Evolutionary conservation across 2,329 filamentous ascomycete genomes (phyloP).

Genomic region (Fusarium caatingaense): DNA sequence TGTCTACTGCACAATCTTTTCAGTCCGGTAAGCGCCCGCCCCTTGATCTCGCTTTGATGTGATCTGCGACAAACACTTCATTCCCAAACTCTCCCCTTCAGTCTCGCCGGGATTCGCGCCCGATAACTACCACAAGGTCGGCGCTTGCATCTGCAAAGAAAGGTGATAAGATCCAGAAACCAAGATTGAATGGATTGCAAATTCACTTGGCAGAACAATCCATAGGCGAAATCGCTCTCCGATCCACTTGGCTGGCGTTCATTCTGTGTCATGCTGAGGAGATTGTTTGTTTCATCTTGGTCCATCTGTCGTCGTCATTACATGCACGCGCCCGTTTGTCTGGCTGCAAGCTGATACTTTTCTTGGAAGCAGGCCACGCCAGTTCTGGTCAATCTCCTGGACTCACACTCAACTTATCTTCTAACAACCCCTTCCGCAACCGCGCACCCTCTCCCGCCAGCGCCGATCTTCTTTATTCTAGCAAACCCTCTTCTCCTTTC

Average conservation of each 20-base stretch:
- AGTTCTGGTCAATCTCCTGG: slow-evolving; percentile 50
- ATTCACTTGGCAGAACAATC: slow-evolving; percentile 45
- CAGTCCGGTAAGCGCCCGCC: slow-evolving; percentile 46
- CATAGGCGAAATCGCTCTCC: slow-evolving; percentile 34
- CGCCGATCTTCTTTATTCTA: slow-evolving; percentile 50
- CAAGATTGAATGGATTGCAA: slow-evolving; percentile 37
- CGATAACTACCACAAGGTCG: slow-evolving; percentile 33
- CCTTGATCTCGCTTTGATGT: slow-evolving; percentile 48
- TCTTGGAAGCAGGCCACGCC: slow-evolving; percentile 44
- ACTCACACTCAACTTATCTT: slow-evolving; percentile 76
- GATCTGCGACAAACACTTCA: slow-evolving; percentile 43
- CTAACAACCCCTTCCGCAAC: slow-evolving; percentile 86
- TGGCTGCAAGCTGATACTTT: slow-evolving; percentile 43
- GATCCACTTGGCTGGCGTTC: slow-evolving; percentile 46
- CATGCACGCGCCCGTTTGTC: slow-evolving; percentile 47
- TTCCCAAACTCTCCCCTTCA: slow-evolving; percentile 34
- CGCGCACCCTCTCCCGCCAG: slow-evolving; percentile 71
- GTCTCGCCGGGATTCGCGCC: slow-evolving; percentile 33
- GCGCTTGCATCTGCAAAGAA: slow-evolving; percentile 41
- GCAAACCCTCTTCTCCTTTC: slow-evolving; percentile 66
- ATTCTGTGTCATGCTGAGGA: slow-evolving; percentile 50
- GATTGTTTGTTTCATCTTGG: slow-evolving; percentile 49
- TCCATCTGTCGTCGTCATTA: slow-evolving; percentile 47
- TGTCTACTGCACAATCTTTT: slow-evolving; percentile 45
- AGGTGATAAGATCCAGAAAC: slow-evolving; percentile 35